phyloP scores from a whole-genome alignment of 1,284 basidiomycete species.

The Rhodotorula sp. region DNA sequence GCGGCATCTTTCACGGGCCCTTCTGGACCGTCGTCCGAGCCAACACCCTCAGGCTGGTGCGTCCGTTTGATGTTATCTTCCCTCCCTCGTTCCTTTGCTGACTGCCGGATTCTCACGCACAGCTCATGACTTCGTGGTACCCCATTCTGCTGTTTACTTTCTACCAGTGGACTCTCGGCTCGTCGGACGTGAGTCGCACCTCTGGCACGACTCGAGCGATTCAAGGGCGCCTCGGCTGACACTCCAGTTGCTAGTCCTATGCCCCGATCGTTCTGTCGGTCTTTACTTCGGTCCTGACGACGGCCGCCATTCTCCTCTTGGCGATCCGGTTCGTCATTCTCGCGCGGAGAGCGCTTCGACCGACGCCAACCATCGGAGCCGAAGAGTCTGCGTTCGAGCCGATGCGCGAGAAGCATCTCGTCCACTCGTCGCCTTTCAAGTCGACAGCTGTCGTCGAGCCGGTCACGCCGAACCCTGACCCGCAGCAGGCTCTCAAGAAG shows the following conservation, averaged over 20 bases:
- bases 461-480: conserved; percentile 15
- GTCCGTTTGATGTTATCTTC: conserved; percentile 13
- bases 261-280: conserved; percentile 66
- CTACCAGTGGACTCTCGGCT: conserved; percentile 76
- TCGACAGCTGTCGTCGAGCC: background rate
- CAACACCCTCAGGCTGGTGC: conserved; percentile 50
- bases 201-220: too few species aligned
- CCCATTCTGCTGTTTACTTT: conserved; percentile 75
- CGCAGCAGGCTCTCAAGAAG: conserved; percentile 18
- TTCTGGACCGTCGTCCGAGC: conserved; percentile 47
- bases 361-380: conserved; percentile 16
- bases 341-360: conserved; percentile 40
- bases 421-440: conserved; percentile 10
- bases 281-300: conserved; percentile 59
- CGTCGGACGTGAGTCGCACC: conserved; percentile 4
- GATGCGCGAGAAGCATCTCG: background rate
- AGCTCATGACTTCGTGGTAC: conserved; percentile 64
- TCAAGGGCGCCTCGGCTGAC: background rate
- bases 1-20: conserved; percentile 8
- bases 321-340: conserved; percentile 50
- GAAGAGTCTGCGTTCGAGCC: conserved; percentile 1
- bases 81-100: background rate
- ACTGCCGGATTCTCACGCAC: conserved; percentile 2
- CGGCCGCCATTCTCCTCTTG: conserved; percentile 54
- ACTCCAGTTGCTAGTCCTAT: conserved; percentile 66